Evolutionary conservation across 257 asterid species (phyloP).

Genomic region (Plantago ovata): DNA sequence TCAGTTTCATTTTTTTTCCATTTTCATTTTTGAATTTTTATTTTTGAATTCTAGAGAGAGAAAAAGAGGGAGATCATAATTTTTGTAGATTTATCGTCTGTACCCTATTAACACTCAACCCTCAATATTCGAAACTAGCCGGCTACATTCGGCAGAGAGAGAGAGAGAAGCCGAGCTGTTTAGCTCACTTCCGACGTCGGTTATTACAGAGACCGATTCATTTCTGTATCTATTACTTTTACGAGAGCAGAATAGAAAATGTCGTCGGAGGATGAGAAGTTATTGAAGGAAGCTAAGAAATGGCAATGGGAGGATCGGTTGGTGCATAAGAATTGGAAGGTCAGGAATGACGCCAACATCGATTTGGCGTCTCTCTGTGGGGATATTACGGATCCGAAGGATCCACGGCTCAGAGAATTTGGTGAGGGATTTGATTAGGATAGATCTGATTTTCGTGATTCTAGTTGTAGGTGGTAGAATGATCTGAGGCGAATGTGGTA

Average conservation of each 20-base stretch:
- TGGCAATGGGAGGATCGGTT: constrained; percentile 96
- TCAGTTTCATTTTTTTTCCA: no score
- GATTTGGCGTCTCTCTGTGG: constrained; percentile 93
- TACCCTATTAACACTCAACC: no score
- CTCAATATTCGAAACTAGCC: no score
- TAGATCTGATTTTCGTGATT: constrained; percentile 53
- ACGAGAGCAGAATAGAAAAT: constrained; percentile 33
- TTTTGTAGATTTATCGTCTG: no score
- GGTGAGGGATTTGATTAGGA: constrained; percentile 47
- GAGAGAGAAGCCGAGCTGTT: no score
- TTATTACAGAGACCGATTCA: neutral
- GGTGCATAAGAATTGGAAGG: constrained; percentile 98
- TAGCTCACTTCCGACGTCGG: neutral
- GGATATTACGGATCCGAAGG: constrained; percentile 93
- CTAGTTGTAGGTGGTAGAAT: constrained; percentile 20
- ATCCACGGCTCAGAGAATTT: constrained; percentile 86
- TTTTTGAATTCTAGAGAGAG: no score
- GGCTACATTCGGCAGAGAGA: no score
- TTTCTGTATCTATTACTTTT: neutral
- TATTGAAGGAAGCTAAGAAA: constrained; percentile 99
- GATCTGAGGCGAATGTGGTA: constrained; percentile 41
- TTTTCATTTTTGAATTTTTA: no score
- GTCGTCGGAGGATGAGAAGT: constrained; percentile 99
- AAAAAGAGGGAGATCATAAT: no score
- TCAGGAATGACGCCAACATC: constrained; percentile 91